Evolutionary conservation across 768 basidiomycete species (phyloP).

Genomic region (Russula earlei): DNA sequence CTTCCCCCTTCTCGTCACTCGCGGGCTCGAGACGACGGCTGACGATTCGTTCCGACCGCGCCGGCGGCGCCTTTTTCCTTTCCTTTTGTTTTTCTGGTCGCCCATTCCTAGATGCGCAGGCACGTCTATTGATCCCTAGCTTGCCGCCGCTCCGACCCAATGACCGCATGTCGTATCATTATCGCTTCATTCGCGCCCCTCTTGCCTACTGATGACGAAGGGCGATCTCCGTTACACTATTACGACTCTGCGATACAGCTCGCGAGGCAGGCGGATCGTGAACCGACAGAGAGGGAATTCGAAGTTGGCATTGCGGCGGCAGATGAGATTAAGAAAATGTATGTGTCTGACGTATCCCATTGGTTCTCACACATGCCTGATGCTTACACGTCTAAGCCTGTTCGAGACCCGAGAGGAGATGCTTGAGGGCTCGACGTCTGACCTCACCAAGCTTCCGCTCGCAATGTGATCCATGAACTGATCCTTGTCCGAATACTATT

Average conservation of each 20-base stretch:
- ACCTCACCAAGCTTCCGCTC: conserved; percentile 22
- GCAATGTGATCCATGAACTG: neutral
- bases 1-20: neutral
- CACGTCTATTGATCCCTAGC: conserved; percentile 63
- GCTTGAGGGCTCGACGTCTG: conserved; percentile 45
- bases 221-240: conserved; percentile 60
- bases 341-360: conserved; percentile 21
- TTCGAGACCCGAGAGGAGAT: conserved; percentile 58
- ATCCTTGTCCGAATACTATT: no score
- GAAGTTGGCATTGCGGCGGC: conserved; percentile 52
- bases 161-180: conserved; percentile 69
- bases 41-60: neutral
- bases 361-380: neutral
- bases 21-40: neutral
- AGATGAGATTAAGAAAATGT: conserved; percentile 54
- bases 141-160: conserved; percentile 64
- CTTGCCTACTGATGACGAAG: conserved; percentile 45
- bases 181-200: conserved; percentile 67
- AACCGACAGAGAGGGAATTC: conserved; percentile 62
- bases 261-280: conserved; percentile 48
- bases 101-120: conserved; percentile 49
- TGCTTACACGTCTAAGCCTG: conserved; percentile 32
- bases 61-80: neutral
- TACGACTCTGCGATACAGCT: conserved; percentile 73
- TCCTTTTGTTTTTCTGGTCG: neutral